Conservation (phyloP, 768 basidiomycete genomes). For the Lactarius deliciosus region DNA sequence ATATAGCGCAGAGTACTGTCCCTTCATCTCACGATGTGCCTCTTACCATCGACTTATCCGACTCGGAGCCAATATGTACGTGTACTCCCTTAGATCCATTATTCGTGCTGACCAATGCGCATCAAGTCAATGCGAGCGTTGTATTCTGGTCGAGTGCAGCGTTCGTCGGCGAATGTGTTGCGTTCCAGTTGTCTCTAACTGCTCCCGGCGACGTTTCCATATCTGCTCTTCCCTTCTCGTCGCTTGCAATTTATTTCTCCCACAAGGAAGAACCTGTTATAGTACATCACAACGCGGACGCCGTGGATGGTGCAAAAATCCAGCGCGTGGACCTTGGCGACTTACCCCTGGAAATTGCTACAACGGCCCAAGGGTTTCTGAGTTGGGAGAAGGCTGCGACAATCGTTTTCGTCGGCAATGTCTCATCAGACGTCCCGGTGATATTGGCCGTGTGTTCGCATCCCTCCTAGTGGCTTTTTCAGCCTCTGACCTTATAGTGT, state of each 20-base stretch:
- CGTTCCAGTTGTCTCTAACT: constrained; percentile 73
- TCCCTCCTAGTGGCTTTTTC: not conserved
- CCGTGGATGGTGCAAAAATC: constrained; percentile 32
- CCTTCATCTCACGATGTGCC: constrained; percentile 57
- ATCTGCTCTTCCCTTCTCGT: constrained; percentile 58
- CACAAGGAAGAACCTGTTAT: constrained; percentile 48
- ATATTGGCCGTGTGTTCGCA: constrained; percentile 51
- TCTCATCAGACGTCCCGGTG: constrained; percentile 51
- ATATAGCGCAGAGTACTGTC: constrained; percentile 59
- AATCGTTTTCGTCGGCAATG: constrained; percentile 59
- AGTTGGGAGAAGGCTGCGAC: constrained; percentile 56
- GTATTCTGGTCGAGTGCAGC: constrained; percentile 72
- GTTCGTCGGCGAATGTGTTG: constrained; percentile 55
- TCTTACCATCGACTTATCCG: constrained; percentile 60
- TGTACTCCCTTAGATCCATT: constrained; percentile 23
- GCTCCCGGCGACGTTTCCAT: constrained; percentile 52
- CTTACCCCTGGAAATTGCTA: constrained; percentile 31
- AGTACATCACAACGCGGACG: constrained; percentile 44
- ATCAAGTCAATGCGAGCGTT: constrained; percentile 58
- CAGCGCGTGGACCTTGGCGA: constrained; percentile 50
- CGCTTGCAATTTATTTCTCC: constrained; percentile 60
- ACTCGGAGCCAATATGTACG: constrained; percentile 65
- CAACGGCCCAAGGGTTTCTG: constrained; percentile 44
- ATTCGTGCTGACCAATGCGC: constrained; percentile 1
- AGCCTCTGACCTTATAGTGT: constrained; percentile 10